phyloP scores from a whole-genome alignment of 768 basidiomycete genomes.

The Phylloporus scabripes region DNA sequence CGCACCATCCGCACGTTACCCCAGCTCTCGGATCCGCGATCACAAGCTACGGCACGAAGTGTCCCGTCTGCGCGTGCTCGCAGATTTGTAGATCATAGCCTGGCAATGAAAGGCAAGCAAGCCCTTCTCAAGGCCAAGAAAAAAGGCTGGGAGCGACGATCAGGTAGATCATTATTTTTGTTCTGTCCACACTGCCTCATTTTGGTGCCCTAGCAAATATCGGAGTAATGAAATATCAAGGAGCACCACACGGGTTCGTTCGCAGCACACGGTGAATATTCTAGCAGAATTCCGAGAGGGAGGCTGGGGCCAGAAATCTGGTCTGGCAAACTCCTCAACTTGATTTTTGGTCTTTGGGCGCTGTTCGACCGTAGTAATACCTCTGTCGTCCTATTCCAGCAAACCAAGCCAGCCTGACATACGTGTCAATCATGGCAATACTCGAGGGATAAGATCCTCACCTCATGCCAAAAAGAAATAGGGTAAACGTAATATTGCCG shows the following conservation, averaged over 20 bases:
- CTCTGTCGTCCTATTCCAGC: conserved; percentile 43
- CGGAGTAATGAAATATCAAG: conserved; percentile 48
- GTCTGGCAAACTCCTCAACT: conserved; percentile 1
- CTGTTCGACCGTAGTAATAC: conserved; percentile 34
- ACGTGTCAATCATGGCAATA: not conserved
- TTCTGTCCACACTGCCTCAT: not conserved
- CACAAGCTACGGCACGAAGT: conserved; percentile 36
- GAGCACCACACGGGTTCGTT: conserved; percentile 48
- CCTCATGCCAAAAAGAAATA: conserved; percentile 50
- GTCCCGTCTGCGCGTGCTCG: conserved; percentile 44
- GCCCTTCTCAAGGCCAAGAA: conserved; percentile 32
- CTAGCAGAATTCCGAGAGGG: not conserved
- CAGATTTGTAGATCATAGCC: conserved; percentile 48
- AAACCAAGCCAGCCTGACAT: conserved; percentile 50
- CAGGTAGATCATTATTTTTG: conserved; percentile 39
- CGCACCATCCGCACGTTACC: conserved; percentile 49
- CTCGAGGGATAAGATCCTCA: conserved; percentile 19
- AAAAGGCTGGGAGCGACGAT: conserved; percentile 52
- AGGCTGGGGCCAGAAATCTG: too few species aligned
- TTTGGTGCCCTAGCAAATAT: conserved; percentile 40
- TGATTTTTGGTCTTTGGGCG: conserved; percentile 11
- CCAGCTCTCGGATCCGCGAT: conserved; percentile 21
- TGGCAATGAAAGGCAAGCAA: conserved; percentile 41
- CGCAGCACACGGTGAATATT: conserved; percentile 10
- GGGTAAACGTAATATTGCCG: conserved; percentile 65